Percentiles rank a stretch among this genome's conserved stretches.
phyloP scores from a whole-genome alignment of 2,329 filamentous ascomycete genomes.

The Ascocoryne sarcoides region DNA sequence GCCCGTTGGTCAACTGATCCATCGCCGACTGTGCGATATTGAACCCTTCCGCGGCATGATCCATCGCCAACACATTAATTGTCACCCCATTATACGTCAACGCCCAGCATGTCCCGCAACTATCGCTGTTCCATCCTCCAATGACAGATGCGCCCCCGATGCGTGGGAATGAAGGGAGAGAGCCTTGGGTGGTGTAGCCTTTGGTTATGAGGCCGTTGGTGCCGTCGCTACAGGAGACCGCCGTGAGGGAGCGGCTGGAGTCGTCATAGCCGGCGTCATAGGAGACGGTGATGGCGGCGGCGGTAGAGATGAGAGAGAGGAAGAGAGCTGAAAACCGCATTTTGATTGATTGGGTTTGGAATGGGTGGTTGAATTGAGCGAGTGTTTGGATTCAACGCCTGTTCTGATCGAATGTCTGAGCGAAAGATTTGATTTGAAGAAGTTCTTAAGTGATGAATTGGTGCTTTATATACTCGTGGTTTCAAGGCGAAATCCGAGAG shows the following conservation, averaged over 20 bases:
- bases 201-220: slow-evolving; percentile 55
- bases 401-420: neutral
- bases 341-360: slow-evolving; percentile 24
- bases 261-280: slow-evolving; percentile 68
- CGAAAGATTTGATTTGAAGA: neutral
- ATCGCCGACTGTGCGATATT: slow-evolving; percentile 50
- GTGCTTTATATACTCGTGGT: neutral
- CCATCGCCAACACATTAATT: slow-evolving; percentile 48
- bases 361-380: neutral
- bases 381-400: neutral
- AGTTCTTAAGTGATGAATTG: too few relatives aligned
- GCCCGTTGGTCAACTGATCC: slow-evolving; percentile 45
- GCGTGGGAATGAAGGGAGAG: slow-evolving; percentile 42
- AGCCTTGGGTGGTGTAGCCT: slow-evolving; percentile 41
- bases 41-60: slow-evolving; percentile 41
- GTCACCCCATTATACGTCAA: slow-evolving; percentile 42
- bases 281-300: slow-evolving; percentile 43
- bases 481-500: neutral
- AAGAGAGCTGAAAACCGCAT: slow-evolving; percentile 38
- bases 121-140: slow-evolving; percentile 42
- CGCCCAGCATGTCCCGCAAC: slow-evolving; percentile 52
- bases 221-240: slow-evolving; percentile 60
- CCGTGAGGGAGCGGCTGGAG: slow-evolving; percentile 41
- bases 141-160: slow-evolving; percentile 46
- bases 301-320: slow-evolving; percentile 32